phyloP scores from a whole-genome alignment of 1,284 basidiomycete species.

The Heterobasidion occidentale region DNA sequence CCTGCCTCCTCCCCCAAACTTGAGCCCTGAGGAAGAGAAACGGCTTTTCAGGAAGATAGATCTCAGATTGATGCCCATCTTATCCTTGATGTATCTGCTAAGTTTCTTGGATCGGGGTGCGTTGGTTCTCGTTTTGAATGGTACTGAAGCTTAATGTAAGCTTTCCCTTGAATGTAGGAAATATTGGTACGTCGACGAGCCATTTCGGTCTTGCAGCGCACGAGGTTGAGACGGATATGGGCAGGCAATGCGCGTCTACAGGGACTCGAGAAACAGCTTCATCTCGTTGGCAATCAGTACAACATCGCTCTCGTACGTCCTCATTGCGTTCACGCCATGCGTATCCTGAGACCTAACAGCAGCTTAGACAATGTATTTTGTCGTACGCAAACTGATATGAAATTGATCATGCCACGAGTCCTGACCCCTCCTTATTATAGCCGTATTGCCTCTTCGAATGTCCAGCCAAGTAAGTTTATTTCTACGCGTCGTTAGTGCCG shows the following conservation, averaged over 20 bases:
- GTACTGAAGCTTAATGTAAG: background rate
- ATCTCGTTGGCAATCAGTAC: constrained; percentile 50
- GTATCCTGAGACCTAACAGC: background rate
- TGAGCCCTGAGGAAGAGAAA: constrained; percentile 45
- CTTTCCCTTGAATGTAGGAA: constrained; percentile 28
- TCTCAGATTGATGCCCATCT: constrained; percentile 52
- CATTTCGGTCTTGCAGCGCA: background rate
- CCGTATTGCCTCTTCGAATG: constrained; percentile 58
- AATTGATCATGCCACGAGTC: background rate
- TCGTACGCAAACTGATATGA: constrained; percentile 34
- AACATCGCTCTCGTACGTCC: constrained; percentile 54
- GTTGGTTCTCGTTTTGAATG: constrained; percentile 3
- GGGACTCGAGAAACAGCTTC: constrained; percentile 43
- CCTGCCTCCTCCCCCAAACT: constrained; percentile 36
- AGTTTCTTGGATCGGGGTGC: constrained; percentile 60
- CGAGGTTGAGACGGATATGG: background rate
- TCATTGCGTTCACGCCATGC: background rate
- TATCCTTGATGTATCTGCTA: constrained; percentile 55
- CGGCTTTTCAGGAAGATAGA: constrained; percentile 62
- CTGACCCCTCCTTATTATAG: constrained; percentile 18
- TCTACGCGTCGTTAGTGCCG: background rate
- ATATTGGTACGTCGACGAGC: constrained; percentile 36
- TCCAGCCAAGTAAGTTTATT: constrained; percentile 41
- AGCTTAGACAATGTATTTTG: constrained; percentile 59
- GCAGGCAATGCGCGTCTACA: constrained; percentile 61